Base-by-base conservation (phyloP, 2,329 filamentous ascomycete species). In the Fusarium circinatum region DNA sequence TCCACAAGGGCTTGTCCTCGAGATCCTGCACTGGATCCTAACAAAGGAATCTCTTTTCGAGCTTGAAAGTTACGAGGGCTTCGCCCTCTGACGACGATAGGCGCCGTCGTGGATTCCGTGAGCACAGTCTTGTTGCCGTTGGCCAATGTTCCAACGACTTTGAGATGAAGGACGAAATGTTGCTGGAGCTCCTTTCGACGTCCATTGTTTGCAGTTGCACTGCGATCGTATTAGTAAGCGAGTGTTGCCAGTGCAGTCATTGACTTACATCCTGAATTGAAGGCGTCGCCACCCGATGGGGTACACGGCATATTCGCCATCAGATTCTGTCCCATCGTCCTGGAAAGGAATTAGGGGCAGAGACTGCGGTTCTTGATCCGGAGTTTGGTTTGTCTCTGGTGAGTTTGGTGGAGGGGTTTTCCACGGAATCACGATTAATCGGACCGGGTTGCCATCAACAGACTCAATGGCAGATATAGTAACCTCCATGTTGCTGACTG, bases 391-490 rank as follows among this genome's bases (percentile, higher is more conserved):
- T 66, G 91, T 86, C 73, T 92, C 90, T n/a, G 90, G 88, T 8
- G 91, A 90, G 82, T 92, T 94, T 57, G 93, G 94, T 34, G 93
- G 94, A 3, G 95, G 95, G 5, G 95, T 98, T 86, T 98, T 98
- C 96, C 96, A 98, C 2, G 96, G 96, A 68, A 98, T 97, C 13
- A 96, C 96, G 72, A 98, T 98, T 71, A 98, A 91, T 77, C 97
- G 96, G 48, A 98, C 94, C 0, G 93, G 86, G 77, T 98, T 96
- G 39, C 94, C 94, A 81, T 98, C 96, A 22, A 98, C 95, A 4
- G 96, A 98, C 81, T 98, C 96, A 55, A 95, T 97, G 14, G 96
- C 96, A 10, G 94, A 97, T 52, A 98, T 94, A 61, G 92, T 91
- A 60, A 98, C 90, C 81, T 98, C 95, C 82, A 96, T 93, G 72